Evolutionary conservation across 139 green algal species (phyloP).

Genomic region (Diplosphaera chodatii): DNA sequence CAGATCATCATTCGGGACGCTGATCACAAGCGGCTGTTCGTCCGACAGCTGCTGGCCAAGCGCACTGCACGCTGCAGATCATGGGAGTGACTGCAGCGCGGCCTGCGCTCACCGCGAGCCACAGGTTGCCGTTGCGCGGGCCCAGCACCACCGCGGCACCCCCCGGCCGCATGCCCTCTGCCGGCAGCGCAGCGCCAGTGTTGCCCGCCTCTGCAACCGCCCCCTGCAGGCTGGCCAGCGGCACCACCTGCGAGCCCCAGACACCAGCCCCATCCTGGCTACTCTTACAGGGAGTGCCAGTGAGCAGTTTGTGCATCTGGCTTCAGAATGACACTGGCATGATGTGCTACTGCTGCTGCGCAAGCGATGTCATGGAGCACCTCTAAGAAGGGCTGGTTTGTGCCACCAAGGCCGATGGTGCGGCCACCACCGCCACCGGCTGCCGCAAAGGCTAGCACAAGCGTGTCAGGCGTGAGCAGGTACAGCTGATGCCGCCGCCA

Average conservation of each 20-base stretch:
- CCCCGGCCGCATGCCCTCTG: conserved; percentile 13
- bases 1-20: neutral
- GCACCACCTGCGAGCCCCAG: conserved; percentile 20
- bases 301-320: no score
- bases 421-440: neutral
- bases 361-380: no score
- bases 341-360: no score
- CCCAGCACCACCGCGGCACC: conserved; percentile 11
- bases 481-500: conserved; percentile 49
- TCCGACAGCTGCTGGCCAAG: no score
- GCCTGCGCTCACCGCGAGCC: conserved; percentile 18
- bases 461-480: conserved; percentile 20
- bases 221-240: conserved; percentile 7
- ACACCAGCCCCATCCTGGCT: no score
- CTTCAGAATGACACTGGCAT: no score
- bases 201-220: conserved; percentile 14
- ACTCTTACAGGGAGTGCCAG: no score
- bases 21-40: no score
- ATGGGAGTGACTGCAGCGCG: no score
- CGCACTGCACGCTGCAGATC: no score
- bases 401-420: neutral
- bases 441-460: conserved; percentile 30
- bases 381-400: conserved; percentile 10
- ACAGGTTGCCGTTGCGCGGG: conserved; percentile 17
- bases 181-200: conserved; percentile 14